Evolutionary conservation across 768 basidiomycete species (phyloP), one percentile per base, ranked within the genome.

Genomic region (Boletus subparvulus): DNA sequence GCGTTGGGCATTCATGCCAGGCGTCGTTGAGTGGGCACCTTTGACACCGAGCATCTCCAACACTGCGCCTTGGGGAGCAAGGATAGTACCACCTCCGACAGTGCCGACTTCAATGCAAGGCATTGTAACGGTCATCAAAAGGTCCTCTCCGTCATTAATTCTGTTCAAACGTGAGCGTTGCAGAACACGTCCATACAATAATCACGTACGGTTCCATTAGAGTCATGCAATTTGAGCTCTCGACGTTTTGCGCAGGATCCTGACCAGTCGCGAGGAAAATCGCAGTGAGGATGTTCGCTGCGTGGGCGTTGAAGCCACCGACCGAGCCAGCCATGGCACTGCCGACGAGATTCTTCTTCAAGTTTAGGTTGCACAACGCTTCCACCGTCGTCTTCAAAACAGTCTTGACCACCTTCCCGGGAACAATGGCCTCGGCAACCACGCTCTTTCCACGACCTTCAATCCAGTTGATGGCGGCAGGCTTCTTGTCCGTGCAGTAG

Each of bases 401-500:
- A 37, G 75, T 81, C 81, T 86, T 87, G 55, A 99, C 94, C 36
- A 94, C 77, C 61, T 85, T 84, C 0, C 95, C 95, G 0, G 96
- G 91, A 33, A 99, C 76, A 47, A 98, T 81, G 3, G 95, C 94
- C 76, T 99, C 96, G 0, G 94, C 96, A 47, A 98, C 95, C 19
- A 99, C 90, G 52, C 91, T 91, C 88, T 99, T 99, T 26, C 97
- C 97, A 41, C 97, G 81, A 2, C 97, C 97, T 75, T 98, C 96
- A 60, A 98, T 98, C 97, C 97, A 99, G 76, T 98, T 99, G 75
- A 99, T 97, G 44, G 97, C 97, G 11, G 97, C 92, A 0, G 97
- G 92, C 77, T 99, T 99, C 87, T 99, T 99, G 77, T 99, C 97
- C 61, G 94, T 99, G 78, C 97, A 98, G 72, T 98, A 99, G 73